Evolutionary conservation across 805 yeast species (phyloP), one percentile per base, ranked within the genome.

Genomic region (Metschnikowia cerradonensis): DNA sequence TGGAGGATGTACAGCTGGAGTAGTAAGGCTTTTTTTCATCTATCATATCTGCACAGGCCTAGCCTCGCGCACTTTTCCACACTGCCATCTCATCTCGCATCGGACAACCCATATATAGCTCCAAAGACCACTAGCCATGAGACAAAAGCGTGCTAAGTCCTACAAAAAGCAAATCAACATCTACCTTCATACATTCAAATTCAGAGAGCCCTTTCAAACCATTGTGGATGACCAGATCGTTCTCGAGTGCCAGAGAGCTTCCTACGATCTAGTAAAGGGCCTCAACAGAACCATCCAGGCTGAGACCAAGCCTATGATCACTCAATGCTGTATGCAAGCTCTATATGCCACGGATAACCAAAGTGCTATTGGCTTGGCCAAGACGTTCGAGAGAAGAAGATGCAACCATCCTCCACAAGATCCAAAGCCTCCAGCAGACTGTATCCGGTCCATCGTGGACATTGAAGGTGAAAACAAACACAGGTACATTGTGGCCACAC

Each of bases 101-200:
- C 30, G 6, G 15, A 23, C 7, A 6, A 22, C n/a, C 41, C 41
- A 11, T 39, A 23, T n/a, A 20, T 23, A 22, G 31, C 41, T 22
- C n/a, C 32, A 37, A 8, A 36, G 2, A 36, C 23, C 7, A 22
- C 19, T 23, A 35, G 23, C 36, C 33, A 92, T 92, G 99, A 90
- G 96, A 77, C 97, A 92, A 72, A 92, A 91, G 70, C 80, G 99
- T 70, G 96, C 97, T 48, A 92, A 92, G 68, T 77, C 94, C 1
- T 94, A 94, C 70, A 84, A 92, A 67, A 92, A 92, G 75, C 96
- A 89, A 67, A 86, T 94, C 88, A 81, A 85, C 58, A 85, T 88
- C 49, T 86, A 90, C 60, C 79, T 81, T 58, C 88, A 90, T 65
- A 79, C 96, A 6, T 94, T 92, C 79, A 88, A 88, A 61, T 94